A percentile compares a stretch with the other conserved stretches of the same genome.
Conservation (phyloP, 2,329 filamentous ascomycete species). For the Ambrosiella cleistominuta region DNA sequence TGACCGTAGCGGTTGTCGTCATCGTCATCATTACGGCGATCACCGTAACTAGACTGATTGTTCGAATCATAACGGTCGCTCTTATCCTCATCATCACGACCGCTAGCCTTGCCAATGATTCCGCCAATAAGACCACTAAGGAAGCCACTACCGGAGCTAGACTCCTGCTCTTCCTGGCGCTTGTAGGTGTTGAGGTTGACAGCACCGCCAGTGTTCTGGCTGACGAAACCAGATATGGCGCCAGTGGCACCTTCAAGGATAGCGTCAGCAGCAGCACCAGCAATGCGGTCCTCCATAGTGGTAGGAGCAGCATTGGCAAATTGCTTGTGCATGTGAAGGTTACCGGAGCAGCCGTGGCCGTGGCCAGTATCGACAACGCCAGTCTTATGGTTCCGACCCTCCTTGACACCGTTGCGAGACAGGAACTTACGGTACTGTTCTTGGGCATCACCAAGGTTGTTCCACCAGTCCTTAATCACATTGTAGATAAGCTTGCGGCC, state of each 20-base stretch:
- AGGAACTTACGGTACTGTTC: constrained; percentile 57
- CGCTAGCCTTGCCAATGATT: constrained; percentile 34
- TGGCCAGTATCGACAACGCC: constrained; percentile 70
- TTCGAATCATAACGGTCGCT: constrained; percentile 34
- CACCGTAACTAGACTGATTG: constrained; percentile 22
- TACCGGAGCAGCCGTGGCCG: constrained; percentile 65
- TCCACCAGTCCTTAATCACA: constrained; percentile 75
- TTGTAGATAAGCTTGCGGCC: constrained; percentile 62
- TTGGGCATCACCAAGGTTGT: constrained; percentile 40
- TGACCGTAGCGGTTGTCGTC: constrained; percentile 4
- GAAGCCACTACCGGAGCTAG: constrained; percentile 49
- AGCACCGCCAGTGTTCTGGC: constrained; percentile 25
- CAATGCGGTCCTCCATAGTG: constrained; percentile 38
- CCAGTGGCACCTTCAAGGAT: constrained; percentile 41
- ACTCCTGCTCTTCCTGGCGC: constrained; percentile 22
- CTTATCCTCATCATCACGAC: constrained; percentile 22
- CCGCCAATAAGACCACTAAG: constrained; percentile 50
- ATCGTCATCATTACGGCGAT: constrained; percentile 7
- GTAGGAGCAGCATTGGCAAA: constrained; percentile 27
- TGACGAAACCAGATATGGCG: constrained; percentile 29
- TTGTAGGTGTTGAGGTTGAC: constrained; percentile 22
- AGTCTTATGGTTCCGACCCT: constrained; percentile 71
- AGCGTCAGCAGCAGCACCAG: constrained; percentile 35
- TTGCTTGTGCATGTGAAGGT: constrained; percentile 60
- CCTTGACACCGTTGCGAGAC: constrained; percentile 57